Base-by-base conservation (phyloP, 202 grass and related monocot species). In the Digitaria exilis region DNA sequence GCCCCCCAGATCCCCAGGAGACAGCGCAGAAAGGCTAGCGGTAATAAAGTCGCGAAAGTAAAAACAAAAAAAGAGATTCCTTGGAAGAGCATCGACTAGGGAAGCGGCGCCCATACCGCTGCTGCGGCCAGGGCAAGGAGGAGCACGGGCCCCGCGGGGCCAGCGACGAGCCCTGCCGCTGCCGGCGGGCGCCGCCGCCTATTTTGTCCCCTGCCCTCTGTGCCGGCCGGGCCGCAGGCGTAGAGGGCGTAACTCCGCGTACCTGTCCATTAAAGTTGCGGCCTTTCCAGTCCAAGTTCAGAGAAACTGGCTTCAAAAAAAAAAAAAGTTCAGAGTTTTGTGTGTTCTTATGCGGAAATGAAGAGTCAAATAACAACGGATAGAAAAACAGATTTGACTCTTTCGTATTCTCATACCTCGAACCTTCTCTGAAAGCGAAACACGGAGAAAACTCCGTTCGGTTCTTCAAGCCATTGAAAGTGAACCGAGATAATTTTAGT, bases 221-320 rank as follows among this genome's bases (percentile, higher is more conserved):
- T 30, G 59, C 30, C 87, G 87, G 71, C 79, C 42, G 78, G 65
- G 59, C 45, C 57, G 19, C 57, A 73, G 75, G 60, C 76, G 18
- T 68, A 84, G 76, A 8, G 42, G 69, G 59, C 12, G 68, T 34
- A 28, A 31, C 29, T 63, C 34, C 34, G 72, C 0, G 68, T 51
- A 65, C 43, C n/a, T 69, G 70, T 55, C 81, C 92, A 87, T 90
- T 91, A 83, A 77, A 77, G 58, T 45, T 29, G 82, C 84, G 73
- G 69, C 80, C 61, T 87, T 85, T 30, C 79, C 29, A 18, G 16
- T 19, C 70, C 46, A 13, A 32, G 70, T 73, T 42, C 4, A 80
- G 31, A 55, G 62, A 62, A 76, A 70, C 88, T 77, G 2, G 8
- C n/a, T n/a, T n/a, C n/a, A n/a, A n/a, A n/a, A n/a, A n/a, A n/a